phyloP scores from a whole-genome alignment of 768 basidiomycete genomes.

The Trametes elegans region DNA sequence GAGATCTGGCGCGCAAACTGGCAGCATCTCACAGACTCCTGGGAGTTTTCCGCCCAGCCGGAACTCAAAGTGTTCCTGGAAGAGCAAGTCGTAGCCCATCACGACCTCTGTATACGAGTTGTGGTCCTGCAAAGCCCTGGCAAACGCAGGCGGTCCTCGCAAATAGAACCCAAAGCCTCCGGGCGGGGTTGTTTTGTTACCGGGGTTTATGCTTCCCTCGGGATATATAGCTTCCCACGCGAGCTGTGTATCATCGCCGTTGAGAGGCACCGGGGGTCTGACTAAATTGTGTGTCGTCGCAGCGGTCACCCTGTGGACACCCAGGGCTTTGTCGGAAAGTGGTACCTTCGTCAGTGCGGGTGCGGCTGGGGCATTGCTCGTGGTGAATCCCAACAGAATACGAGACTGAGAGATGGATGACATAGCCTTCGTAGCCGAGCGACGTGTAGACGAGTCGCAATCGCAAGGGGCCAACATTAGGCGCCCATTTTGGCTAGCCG shows the following conservation, averaged over 20 bases:
- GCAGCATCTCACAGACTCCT: conserved; percentile 54
- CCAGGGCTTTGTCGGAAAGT: conserved; percentile 44
- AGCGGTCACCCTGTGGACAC: conserved; percentile 47
- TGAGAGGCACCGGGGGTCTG: conserved; percentile 25
- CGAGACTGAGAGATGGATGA: conserved; percentile 12
- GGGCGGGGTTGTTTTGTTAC: conserved; percentile 38
- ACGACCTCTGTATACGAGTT: conserved; percentile 41
- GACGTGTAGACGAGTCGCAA: neutral
- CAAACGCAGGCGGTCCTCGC: conserved; percentile 48
- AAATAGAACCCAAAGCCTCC: conserved; percentile 76
- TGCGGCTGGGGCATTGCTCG: conserved; percentile 30
- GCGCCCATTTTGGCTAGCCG: no score
- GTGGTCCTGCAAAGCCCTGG: conserved; percentile 30
- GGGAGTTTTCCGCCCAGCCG: conserved; percentile 77
- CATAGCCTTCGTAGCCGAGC: neutral
- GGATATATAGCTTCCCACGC: conserved; percentile 68
- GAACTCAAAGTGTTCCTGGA: conserved; percentile 62
- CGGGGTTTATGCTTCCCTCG: conserved; percentile 59
- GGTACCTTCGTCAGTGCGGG: conserved; percentile 26
- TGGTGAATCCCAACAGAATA: conserved; percentile 41
- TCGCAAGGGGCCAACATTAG: no score
- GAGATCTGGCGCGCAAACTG: neutral
- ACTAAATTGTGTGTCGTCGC: conserved; percentile 35
- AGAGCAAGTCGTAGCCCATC: conserved; percentile 65
- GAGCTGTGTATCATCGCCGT: conserved; percentile 1